Percentiles rank a stretch among this genome's conserved stretches.
phyloP scores from a whole-genome alignment of 805 yeast species.

The Blastobotrys peoriensis region DNA sequence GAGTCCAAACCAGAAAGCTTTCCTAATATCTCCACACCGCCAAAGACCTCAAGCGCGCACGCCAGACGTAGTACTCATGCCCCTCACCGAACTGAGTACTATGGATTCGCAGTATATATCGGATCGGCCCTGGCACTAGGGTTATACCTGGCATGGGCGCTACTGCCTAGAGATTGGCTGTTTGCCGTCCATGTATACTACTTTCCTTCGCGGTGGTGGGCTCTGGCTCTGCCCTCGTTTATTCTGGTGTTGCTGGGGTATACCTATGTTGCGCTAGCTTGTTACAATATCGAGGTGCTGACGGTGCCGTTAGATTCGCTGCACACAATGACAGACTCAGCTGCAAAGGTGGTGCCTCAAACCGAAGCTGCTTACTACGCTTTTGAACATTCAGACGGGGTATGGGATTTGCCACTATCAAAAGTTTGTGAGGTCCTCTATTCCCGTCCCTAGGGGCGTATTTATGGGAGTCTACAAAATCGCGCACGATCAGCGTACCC shows the following conservation, averaged over 20 bases:
- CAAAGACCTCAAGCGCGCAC: no score
- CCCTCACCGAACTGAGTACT: slow-evolving; percentile 58
- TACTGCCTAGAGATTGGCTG: slow-evolving; percentile 56
- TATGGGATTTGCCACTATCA: slow-evolving; percentile 73
- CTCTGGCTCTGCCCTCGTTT: slow-evolving; percentile 67
- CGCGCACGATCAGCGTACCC: no score
- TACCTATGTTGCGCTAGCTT: slow-evolving; percentile 60
- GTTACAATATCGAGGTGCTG: slow-evolving; percentile 71
- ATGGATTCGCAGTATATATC: slow-evolving; percentile 79
- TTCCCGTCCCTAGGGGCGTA: not conserved
- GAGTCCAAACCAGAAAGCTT: no score
- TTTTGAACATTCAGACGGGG: slow-evolving; percentile 67
- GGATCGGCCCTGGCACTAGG: slow-evolving; percentile 51
- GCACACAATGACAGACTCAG: slow-evolving; percentile 64
- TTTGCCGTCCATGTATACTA: slow-evolving; percentile 52
- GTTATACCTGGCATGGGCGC: slow-evolving; percentile 67
- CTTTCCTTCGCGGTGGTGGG: slow-evolving; percentile 92
- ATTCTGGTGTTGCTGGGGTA: slow-evolving; percentile 66
- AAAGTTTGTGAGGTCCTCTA: slow-evolving; percentile 28
- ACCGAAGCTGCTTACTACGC: slow-evolving; percentile 36
- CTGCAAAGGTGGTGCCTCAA: slow-evolving; percentile 38
- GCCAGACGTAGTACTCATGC: slow-evolving; percentile 13
- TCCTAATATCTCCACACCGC: no score
- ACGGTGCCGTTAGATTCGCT: slow-evolving; percentile 55
- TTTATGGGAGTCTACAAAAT: no score